phyloP scores from a whole-genome alignment of 805 yeast genomes.

The Kurtzmaniella cleridarum region DNA sequence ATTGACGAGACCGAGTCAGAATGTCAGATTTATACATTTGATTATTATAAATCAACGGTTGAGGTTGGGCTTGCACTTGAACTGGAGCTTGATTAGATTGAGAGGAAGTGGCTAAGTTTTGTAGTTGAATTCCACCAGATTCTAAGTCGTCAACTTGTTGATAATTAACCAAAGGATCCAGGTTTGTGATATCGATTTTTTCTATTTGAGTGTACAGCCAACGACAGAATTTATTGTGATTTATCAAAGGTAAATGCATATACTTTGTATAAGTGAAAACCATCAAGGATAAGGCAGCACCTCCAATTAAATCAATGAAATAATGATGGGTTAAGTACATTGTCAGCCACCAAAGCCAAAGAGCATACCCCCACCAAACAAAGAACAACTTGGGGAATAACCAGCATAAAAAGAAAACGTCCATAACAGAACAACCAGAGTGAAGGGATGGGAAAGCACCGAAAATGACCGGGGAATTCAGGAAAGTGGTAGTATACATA shows the following conservation, averaged over 20 bases:
- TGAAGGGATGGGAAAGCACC: conserved; percentile 88
- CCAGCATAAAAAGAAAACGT: conserved; percentile 79
- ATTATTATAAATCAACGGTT: background rate
- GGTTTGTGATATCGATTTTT: conserved; percentile 18
- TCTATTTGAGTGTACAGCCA: conserved; percentile 53
- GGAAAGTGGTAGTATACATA: conserved; percentile 76
- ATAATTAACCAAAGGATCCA: conserved; percentile 26
- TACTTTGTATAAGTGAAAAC: conserved; percentile 68
- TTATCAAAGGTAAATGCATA: conserved; percentile 58
- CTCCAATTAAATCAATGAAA: conserved; percentile 90
- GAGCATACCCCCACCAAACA: conserved; percentile 69
- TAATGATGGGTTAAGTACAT: conserved; percentile 98
- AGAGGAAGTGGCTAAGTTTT: conserved; percentile 3
- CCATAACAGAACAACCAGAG: conserved; percentile 92
- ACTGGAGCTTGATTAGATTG: conserved; percentile 1
- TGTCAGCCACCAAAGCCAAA: conserved; percentile 97
- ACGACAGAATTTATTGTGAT: conserved; percentile 53
- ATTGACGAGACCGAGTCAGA: conserved; percentile 1
- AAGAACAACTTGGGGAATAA: conserved; percentile 69
- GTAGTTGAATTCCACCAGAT: conserved; percentile 2
- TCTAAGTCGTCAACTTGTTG: conserved; percentile 9
- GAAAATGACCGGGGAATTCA: conserved; percentile 85
- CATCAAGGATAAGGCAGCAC: conserved; percentile 72
- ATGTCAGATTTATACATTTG: conserved; percentile 3
- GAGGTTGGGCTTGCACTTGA: conserved; percentile 2